phyloP scores from a whole-genome alignment of 352 stramenopile genomes.

The Phytophthora chlamydospora region DNA sequence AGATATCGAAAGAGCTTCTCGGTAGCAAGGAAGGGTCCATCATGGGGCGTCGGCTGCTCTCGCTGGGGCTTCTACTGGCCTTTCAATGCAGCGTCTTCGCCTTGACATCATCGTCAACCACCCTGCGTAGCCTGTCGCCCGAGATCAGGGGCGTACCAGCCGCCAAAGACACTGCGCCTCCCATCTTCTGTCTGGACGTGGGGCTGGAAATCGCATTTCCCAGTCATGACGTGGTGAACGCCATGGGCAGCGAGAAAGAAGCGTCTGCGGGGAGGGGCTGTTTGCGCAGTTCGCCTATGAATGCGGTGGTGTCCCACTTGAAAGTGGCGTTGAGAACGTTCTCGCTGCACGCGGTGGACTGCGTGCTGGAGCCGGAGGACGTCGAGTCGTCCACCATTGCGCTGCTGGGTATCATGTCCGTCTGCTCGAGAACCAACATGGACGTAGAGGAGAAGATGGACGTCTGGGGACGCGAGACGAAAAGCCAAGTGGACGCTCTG shows the following conservation, averaged over 20 bases:
- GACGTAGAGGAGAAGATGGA: constrained; percentile 32
- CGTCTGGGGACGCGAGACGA: constrained; percentile 34
- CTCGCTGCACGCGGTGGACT: constrained; percentile 52
- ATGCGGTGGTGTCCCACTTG: constrained; percentile 37
- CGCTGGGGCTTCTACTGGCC: neutral
- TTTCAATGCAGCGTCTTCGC: neutral
- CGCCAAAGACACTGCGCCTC: constrained; percentile 14
- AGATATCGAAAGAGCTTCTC: no score
- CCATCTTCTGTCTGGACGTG: constrained; percentile 52
- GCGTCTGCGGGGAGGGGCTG: constrained; percentile 30
- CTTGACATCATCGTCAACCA: neutral
- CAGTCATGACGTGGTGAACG: constrained; percentile 23
- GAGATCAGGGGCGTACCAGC: constrained; percentile 1
- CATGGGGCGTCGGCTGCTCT: constrained; percentile 14
- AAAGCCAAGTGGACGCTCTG: constrained; percentile 32
- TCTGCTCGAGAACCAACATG: constrained; percentile 57
- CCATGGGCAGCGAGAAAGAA: constrained; percentile 21
- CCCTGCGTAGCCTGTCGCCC: constrained; percentile 10
- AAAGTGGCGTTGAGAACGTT: constrained; percentile 40
- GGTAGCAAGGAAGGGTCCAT: neutral
- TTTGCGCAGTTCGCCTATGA: constrained; percentile 47
- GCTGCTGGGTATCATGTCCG: constrained; percentile 40
- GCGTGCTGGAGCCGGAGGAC: constrained; percentile 41
- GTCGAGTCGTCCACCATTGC: constrained; percentile 36
- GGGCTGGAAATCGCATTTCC: constrained; percentile 55